Base-by-base conservation (phyloP, 2,329 filamentous ascomycete species). In the Aureobasidium sp. region DNA sequence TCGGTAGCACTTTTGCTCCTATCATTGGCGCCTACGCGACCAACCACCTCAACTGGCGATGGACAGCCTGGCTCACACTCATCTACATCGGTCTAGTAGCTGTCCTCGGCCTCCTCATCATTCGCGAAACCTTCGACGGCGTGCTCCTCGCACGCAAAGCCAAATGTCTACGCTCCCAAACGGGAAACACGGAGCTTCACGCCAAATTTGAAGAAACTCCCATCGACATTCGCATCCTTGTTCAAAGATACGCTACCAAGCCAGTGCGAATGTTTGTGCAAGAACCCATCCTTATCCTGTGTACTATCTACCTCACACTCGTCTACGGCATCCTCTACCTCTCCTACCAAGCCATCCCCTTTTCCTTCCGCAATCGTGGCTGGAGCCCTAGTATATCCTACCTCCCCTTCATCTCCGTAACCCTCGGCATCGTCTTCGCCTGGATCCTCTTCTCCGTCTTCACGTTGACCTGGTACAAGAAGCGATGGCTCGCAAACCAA, bases 61-160 rank as follows among this genome's bases (percentile, higher is more conserved):
- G 78, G 77, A 80, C 76, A 0, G 72, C 71, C 8, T 82, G 78
- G 68, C 70, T 80, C 21, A 79, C 76, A 0, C 60, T 76, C 40
- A 79, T 81, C 45, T 70, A 76, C 60, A 66, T 67, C 1, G 64
- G 63, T 7, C 59, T 70, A 4, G 70, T 78, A 56, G 69, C 69
- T 2, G 42, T 67, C 3, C 54, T 77, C n/a, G 72, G 68, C 0
- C 56, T 75, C 12, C 60, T 74, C n/a, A 64, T 80, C 2, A 65
- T 80, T 2, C 74, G 72, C 0, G 79, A 83, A 62, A 76, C 78
- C 0, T 79, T 72, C 29, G 70, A 66, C 0, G 70, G 73, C 0
- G 70, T 73, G 3, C 64, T 83, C 16, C 68, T 81, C 4, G 67
- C 74, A 54, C 62, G 63, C 2, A 72, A 74, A 42, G 79, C 79